Evolutionary conservation across 371 early-diverging fungal genomes (phyloP), one percentile per base, ranked within the genome.

Genomic region (Sporodiniella umbellata): DNA sequence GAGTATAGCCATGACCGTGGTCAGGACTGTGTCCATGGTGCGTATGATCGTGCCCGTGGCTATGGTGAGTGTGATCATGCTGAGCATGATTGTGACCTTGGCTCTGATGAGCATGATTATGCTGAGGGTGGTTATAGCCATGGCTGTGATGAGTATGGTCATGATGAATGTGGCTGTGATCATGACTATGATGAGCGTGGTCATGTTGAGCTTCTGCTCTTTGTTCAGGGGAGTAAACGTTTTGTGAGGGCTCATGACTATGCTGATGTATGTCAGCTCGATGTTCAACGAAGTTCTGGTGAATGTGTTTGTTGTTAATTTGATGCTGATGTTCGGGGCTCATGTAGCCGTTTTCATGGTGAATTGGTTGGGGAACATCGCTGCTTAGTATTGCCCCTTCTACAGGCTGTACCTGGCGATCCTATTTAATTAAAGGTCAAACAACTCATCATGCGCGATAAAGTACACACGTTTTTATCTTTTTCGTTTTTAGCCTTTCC

Each of bases 131-230:
- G 8, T 33, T 47, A 18, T 64, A 61, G 31, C 66, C 56, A 12
- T 68, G 59, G 21, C 39, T 38, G 38, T 66, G 64, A 17, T 56
- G 50, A 22, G 53, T n/a, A 42, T 70, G 66, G 4, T 46, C 56
- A 21, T 56, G 64, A 19, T 58, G 54, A 15, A 23, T 49, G 26
- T 64, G 68, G 3, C 3, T 40, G 37, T 55, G 54, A 26, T 10
- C 38, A 48, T 64, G 62, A 15, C 42, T 48, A 24, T 62, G 48
- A 26, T 56, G 52, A 35, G 33, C 10, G 38, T 49, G 53, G 1
- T 44, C 45, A 28, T 66, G 62, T 12, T 46, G 14, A 53, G 68
- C 46, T 24, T 59, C 15, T 15, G 33, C 14, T 19, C 28, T 21
- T 10, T 25, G 47, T 15, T 37, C 38, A 47, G 8, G 22, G 35